phyloP scores from a whole-genome alignment of 2,329 filamentous ascomycete genomes.

The Ophioceras dolichostomum region DNA sequence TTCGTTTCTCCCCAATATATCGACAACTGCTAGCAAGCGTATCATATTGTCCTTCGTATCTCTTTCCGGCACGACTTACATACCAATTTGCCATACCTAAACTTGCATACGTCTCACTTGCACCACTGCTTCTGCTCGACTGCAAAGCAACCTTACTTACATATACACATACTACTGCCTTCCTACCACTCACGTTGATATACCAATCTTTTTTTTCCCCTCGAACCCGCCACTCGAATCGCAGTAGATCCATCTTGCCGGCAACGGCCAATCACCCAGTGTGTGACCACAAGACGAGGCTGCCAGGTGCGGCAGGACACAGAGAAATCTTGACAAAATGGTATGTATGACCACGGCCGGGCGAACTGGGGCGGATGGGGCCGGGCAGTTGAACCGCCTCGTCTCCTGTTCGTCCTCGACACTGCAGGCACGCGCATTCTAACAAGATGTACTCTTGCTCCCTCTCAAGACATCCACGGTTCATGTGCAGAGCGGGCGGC shows the following conservation, averaged over 20 bases:
- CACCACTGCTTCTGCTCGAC: neutral
- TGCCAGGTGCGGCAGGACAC: neutral
- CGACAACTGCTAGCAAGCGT: neutral
- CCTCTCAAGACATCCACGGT: neutral
- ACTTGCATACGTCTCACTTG: constrained; percentile 1
- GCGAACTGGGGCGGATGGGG: no score
- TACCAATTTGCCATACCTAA: neutral
- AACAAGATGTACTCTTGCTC: neutral
- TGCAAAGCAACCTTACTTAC: neutral
- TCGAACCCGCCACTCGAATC: neutral
- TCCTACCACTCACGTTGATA: no score
- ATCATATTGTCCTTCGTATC: neutral
- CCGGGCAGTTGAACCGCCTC: no score
- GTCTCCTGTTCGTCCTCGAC: no score
- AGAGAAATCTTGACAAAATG: neutral
- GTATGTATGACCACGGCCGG: neutral
- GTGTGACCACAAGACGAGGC: neutral
- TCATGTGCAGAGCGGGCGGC: neutral
- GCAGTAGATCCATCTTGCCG: neutral
- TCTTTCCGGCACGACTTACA: neutral
- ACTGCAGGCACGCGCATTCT: neutral
- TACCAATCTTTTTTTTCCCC: no score
- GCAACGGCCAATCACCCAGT: neutral
- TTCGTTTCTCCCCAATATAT: neutral
- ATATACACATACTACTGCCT: neutral